Conservation (phyloP, 345 rosid species). For the Combretum micranthum region DNA sequence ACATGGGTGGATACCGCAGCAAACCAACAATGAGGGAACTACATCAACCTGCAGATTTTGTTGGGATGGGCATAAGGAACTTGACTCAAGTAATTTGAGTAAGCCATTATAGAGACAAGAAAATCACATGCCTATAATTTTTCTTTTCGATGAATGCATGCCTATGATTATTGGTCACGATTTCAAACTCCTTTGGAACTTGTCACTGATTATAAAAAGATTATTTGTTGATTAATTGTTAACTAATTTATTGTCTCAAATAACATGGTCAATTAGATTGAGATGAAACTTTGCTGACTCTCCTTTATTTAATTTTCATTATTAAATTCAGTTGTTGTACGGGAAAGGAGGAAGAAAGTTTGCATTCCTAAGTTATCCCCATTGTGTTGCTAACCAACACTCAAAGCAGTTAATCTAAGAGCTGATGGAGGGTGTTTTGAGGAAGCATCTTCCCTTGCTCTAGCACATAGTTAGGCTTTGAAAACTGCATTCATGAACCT, state of each 20-base stretch:
- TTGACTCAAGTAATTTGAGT: constrained; percentile 41
- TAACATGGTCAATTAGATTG: neutral
- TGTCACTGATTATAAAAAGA: too few species aligned
- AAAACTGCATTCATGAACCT: constrained; percentile 26
- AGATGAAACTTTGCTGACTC: neutral
- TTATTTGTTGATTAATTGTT: too few species aligned
- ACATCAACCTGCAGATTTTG: constrained; percentile 24
- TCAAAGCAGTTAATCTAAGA: constrained; percentile 29
- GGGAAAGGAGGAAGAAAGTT: constrained; percentile 47
- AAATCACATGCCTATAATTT: too few species aligned
- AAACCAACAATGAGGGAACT: constrained; percentile 25
- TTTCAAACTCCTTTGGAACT: too few species aligned
- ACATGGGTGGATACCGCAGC: constrained; percentile 35
- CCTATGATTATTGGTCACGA: neutral
- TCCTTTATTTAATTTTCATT: neutral
- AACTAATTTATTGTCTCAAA: neutral
- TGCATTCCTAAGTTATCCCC: constrained; percentile 38
- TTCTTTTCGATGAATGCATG: too few species aligned
- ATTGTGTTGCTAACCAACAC: constrained; percentile 38
- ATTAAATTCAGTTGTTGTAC: constrained; percentile 20
- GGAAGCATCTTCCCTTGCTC: constrained; percentile 37
- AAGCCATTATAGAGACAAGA: neutral
- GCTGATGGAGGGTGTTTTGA: constrained; percentile 35
- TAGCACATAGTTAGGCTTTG: constrained; percentile 37
- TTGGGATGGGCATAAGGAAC: constrained; percentile 49